A percentile compares a stretch with the other conserved stretches of the same genome.
Conservation (phyloP, 331 rosid genomes). For the Cydonia oblonga region DNA sequence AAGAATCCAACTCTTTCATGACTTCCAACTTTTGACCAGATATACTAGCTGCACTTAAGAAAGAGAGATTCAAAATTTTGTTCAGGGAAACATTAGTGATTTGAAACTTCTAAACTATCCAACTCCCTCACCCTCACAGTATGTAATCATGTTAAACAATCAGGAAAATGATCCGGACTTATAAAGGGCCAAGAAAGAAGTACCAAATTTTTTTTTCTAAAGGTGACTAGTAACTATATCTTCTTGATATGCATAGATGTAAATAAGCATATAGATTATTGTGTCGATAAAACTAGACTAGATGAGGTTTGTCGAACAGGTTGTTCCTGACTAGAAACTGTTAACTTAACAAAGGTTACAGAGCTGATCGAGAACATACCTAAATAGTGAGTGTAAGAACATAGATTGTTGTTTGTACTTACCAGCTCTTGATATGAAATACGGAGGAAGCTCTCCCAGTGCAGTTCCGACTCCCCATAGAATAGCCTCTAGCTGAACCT, state of each 20-base stretch:
- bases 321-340: not conserved
- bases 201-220: too few relatives aligned
- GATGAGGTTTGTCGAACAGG: not conserved
- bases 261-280: too few relatives aligned
- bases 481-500: slow-evolving; percentile 84
- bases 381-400: not conserved
- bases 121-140: not conserved
- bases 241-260: too few relatives aligned
- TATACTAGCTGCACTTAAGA: slow-evolving; percentile 28
- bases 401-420: not conserved
- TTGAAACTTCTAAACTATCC: not conserved
- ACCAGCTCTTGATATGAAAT: slow-evolving; percentile 98
- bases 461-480: slow-evolving; percentile 99
- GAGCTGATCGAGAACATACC: not conserved
- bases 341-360: not conserved
- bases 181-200: not conserved
- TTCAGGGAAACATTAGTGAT: not conserved
- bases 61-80: not conserved
- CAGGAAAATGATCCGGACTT: not conserved
- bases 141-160: not conserved
- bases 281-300: not conserved
- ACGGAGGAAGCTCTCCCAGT: slow-evolving; percentile 96
- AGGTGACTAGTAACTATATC: too few relatives aligned
- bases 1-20: slow-evolving; percentile 36
- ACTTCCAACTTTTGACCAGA: slow-evolving; percentile 43